Conservation (phyloP, 768 basidiomycete genomes). For the Tricholoma sp. region DNA sequence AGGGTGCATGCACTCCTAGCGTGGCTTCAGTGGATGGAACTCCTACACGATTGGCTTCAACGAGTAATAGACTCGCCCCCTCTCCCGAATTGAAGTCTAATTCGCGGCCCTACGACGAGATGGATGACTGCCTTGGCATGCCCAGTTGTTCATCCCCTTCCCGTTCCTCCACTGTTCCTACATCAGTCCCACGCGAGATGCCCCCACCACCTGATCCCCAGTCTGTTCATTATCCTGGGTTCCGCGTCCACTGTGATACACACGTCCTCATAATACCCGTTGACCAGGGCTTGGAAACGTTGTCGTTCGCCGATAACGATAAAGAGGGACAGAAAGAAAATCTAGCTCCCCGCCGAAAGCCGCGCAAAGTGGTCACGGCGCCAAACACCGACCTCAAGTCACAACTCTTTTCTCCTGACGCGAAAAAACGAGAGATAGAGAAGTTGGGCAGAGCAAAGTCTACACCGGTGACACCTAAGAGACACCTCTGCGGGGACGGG, state of each 20-base stretch:
- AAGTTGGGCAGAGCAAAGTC: conserved; percentile 18
- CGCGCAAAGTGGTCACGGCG: conserved; percentile 33
- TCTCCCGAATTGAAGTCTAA: conserved; percentile 22
- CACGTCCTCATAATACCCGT: conserved; percentile 16
- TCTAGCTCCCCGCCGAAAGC: conserved; percentile 39
- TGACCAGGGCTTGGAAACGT: neutral
- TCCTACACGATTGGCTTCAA: conserved; percentile 15
- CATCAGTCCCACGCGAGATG: conserved; percentile 31
- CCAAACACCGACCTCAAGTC: conserved; percentile 16
- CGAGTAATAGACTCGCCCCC: conserved; percentile 18
- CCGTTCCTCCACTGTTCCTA: conserved; percentile 13
- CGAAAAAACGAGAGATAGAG: conserved; percentile 16
- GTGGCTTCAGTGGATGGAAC: conserved; percentile 11
- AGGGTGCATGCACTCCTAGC: conserved; percentile 4
- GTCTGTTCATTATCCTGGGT: conserved; percentile 66
- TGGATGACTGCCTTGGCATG: conserved; percentile 20
- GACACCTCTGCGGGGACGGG: conserved; percentile 5
- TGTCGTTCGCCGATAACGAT: conserved; percentile 16
- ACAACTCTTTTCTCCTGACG: conserved; percentile 18
- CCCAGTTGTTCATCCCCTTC: conserved; percentile 11
- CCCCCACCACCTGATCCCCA: conserved; percentile 42
- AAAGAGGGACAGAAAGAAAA: conserved; percentile 56
- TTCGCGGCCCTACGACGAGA: conserved; percentile 7
- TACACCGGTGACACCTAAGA: conserved; percentile 23
- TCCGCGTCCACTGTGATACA: conserved; percentile 51